Evolutionary conservation across 176 grass and related monocot species (phyloP), one percentile per base, ranked within the genome.

Genomic region (Hordeum marinum): DNA sequence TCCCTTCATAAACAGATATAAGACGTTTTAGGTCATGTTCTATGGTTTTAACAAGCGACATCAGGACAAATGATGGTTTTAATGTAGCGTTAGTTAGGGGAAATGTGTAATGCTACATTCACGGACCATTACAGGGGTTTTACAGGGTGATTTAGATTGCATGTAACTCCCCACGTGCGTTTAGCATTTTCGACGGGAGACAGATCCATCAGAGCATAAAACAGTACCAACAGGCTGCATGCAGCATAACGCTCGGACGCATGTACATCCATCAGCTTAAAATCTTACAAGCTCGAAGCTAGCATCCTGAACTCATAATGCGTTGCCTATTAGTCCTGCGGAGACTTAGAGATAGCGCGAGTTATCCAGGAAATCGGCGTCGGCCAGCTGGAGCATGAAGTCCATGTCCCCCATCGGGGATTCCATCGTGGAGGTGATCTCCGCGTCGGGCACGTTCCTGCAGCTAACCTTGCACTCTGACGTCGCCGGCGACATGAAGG

Each of bases 341-440:
- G 66, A 46, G 24, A 29, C 68, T 64, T 70, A 83, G 34, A 95
- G 90, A 63, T 84, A 84, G 58, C 65, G 59, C 29, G 64, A 46
- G 64, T 79, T 80, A 61, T 84, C 90, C 7, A 92, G 27, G 81
- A 94, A 85, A 80, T 78, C 58, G 11, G 79, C 31, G 35, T 91
- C 70, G 24, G 70, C 85, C 11, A 92, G 84, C 27, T 80, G 50
- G 23, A 95, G 77, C 79, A 88, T 81, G 80, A 90, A 90, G 21
- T 92, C 93, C 82, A 92, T 90, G 69, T 90, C 75, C 17, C 15
- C 75, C 46, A 68, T 40, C 3, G 79, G 15, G 42, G 79, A 78
- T 64, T 82, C 63, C 8, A 79, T 76, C 40, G 82, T 39, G 66
- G 84, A 69, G 48, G 76, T 26, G 43, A 78, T 72, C 80, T 91